Evolutionary conservation across 805 yeast genomes (phyloP).

Genomic region (Candida boidinii): DNA sequence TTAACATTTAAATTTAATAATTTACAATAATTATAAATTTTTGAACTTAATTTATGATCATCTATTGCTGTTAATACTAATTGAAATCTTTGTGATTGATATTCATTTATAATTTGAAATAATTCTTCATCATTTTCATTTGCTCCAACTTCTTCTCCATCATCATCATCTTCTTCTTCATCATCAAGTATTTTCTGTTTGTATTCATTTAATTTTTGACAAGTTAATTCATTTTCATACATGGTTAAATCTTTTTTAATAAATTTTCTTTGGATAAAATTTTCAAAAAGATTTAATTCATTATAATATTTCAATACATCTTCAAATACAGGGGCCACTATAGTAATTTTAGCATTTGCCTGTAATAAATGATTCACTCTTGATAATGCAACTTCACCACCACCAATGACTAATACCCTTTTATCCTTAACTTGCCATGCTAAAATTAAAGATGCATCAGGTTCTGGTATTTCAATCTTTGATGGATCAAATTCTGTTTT

Average conservation of each 20-base stretch:
- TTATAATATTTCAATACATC: conserved; percentile 25
- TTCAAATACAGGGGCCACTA: conserved; percentile 40
- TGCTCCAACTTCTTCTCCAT: conserved; percentile 19
- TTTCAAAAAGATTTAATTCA: conserved; percentile 32
- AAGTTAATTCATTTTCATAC: conserved; percentile 28
- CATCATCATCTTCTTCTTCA: conserved; percentile 12
- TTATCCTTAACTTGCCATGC: conserved; percentile 68
- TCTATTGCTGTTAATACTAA: conserved; percentile 70
- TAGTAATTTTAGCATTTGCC: conserved; percentile 65
- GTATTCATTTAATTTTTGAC: conserved; percentile 2
- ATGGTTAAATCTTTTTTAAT: conserved; percentile 37
- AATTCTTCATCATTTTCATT: conserved; percentile 24
- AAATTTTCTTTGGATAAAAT: conserved; percentile 37
- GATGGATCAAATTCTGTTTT: too few species aligned
- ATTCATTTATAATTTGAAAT: too few species aligned
- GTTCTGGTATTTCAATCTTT: conserved; percentile 21
- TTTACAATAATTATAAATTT: conserved; percentile 44
- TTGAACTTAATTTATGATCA: conserved; percentile 50
- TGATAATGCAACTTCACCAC: conserved; percentile 69
- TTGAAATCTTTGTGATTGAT: conserved; percentile 38
- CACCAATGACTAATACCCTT: conserved; percentile 69
- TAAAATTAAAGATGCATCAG: conserved; percentile 49
- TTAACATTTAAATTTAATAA: conserved; percentile 51
- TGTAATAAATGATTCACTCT: conserved; percentile 57
- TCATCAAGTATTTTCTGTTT: too few species aligned